Evolutionary conservation across 2,329 filamentous ascomycete genomes (phyloP), one percentile per base, ranked within the genome.

Genomic region (Raffaelea albimanens): DNA sequence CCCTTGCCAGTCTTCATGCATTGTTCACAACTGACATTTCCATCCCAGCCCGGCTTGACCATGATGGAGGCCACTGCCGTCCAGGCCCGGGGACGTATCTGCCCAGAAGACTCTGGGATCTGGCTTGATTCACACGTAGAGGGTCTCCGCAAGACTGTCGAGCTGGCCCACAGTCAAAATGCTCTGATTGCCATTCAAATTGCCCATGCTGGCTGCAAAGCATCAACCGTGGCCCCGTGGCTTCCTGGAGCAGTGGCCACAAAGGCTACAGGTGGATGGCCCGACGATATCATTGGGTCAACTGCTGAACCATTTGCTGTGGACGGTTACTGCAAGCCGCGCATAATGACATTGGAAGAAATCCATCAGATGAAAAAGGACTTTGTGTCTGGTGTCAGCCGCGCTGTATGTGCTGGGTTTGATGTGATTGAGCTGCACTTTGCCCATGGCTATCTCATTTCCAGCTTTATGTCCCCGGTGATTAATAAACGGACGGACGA

Each of bases 361-460:
- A 87, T 90, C 50, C 69, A 78, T 48, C 62, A 73, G 5, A 66
- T 83, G 53, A 83, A 85, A 62, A 59, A 61, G 5, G 76, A 76
- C 2, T 87, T 75, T 64, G 73, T 70, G 2, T 72, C 69, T 0
- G 72, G 71, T 1, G 65, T 71, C 0, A 67, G 70, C 53, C 67
- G 78, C n/a, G 73, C 83, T 1, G 61, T 86, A 2, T 68, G 71
- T 25, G 78, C 76, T 1, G 85, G 85, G 0, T 82, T 82, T 52
- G 82, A 85, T 56, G 78, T 78, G 5, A 71, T 86, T 16, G 82
- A 81, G 61, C 78, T 93, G 44, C 87, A 93, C 66, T 77, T 75
- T 55, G 87, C 85, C 0, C 86, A 91, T 57, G 86, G 87, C 0
- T 91, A 90, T 59, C 72, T 93, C 0, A 67, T 91, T 0, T 78